These are phyloP conservation scores for Aspergillus puulaauensis DNA, from an alignment of 2,329 filamentous ascomycete species.

Conservation along the genomic window DNA sequence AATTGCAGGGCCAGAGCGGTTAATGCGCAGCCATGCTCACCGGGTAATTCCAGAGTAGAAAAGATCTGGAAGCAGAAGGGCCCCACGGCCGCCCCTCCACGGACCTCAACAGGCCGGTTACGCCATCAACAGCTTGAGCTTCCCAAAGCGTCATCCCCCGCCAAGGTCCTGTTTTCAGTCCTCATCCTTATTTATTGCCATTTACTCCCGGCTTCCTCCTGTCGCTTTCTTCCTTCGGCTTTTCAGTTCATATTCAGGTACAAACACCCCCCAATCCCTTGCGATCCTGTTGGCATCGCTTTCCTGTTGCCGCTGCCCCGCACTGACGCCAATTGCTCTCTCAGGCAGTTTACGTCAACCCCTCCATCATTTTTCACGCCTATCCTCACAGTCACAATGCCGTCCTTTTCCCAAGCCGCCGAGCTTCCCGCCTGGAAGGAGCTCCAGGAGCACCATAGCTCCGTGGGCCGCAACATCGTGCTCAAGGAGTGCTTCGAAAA, in stretches of 20 bases:
- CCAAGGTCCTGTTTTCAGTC: slow-evolving; percentile 10
- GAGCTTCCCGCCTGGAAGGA: slow-evolving; percentile 84
- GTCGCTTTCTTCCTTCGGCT: slow-evolving; percentile 1
- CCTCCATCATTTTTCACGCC: background rate
- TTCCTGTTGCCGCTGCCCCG: slow-evolving; percentile 18
- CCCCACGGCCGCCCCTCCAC: slow-evolving; percentile 21
- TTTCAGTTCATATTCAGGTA: slow-evolving; percentile 8
- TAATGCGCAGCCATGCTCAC: background rate
- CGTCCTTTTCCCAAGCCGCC: slow-evolving; percentile 67
- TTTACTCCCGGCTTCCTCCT: slow-evolving; percentile 7
- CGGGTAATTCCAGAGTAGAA: background rate
- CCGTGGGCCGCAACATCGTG: slow-evolving; percentile 82
- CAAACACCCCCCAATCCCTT: background rate
- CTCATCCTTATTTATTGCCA: slow-evolving; percentile 10
- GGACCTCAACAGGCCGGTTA: slow-evolving; percentile 24
- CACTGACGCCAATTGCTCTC: slow-evolving; percentile 24
- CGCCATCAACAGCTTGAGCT: slow-evolving; percentile 19
- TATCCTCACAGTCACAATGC: slow-evolving; percentile 24
- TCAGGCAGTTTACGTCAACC: background rate
- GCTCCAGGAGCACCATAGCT: slow-evolving; percentile 87
- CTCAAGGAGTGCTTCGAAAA: slow-evolving; percentile 90
- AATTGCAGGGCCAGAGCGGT: background rate
- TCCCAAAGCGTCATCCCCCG: slow-evolving; percentile 13
- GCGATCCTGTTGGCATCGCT: background rate
- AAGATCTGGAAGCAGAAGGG: slow-evolving; percentile 4